Evolutionary conservation across 306 rosid genomes (phyloP), one percentile per base, ranked within the genome.

Genomic region (Lablab purpureus): DNA sequence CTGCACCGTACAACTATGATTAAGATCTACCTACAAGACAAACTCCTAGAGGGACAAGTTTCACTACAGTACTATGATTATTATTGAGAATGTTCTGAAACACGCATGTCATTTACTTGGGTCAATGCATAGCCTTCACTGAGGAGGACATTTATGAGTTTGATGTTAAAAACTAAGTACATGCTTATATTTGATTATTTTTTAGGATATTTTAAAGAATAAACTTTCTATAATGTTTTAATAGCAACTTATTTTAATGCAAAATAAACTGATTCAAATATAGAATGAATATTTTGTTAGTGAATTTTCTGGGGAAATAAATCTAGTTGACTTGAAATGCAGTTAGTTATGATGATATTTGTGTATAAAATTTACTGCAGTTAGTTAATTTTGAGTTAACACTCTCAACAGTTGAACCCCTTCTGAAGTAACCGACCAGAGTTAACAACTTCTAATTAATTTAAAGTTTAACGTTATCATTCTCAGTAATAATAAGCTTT

Each of bases 121-220:
- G 69, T 80, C 37, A 22, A 47, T 41, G 32, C 25, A 82, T 85
- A 81, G 81, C 83, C 55, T 66, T 66, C 77, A 10, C 56, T 6
- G 1, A 11, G 21, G 68, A 54, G 4, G 19, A 30, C 23, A 13
- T 63, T 63, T 47, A 21, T 23, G 10, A 30, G 7, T 5, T 14
- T 64, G 7, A 66, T 66, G 30, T 66, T 40, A 12, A 66, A 40
- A 52, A 66, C 34, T 22, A 22, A 2, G 52, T 21, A 6, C 34
- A n/a, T 67, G 34, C 6, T 40, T 36, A 6, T n/a, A 66, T n/a
- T 32, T 34, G 13, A 64, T 64, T n/a, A 34, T 8, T 3, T 34
- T 34, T 63, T 32, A 15, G 45, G 14, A 63, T 32, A 32, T 25
- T 7, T 67, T 47, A 27, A 47, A 25, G 1, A 36, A 32, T n/a